A percentile compares a stretch with the other conserved stretches of the same genome.
phyloP scores from a whole-genome alignment of 2,329 filamentous ascomycete genomes.

The Pseudomassariella vexata region DNA sequence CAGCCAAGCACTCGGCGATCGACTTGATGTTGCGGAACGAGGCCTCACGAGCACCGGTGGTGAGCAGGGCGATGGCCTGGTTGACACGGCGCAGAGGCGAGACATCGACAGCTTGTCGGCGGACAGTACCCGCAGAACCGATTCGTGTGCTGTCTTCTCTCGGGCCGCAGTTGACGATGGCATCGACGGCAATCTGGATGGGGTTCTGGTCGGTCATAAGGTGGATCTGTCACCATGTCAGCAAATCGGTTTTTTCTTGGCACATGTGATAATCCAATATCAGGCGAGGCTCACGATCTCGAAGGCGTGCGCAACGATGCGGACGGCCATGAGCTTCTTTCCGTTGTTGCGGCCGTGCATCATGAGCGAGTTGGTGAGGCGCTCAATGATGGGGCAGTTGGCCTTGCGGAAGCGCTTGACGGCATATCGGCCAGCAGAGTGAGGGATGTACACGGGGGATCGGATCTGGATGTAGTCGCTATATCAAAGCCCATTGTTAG shows the following conservation, averaged over 20 bases:
- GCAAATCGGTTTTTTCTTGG: background rate
- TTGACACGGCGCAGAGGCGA: conserved; percentile 99
- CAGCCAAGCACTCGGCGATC: conserved; percentile 97
- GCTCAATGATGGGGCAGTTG: conserved; percentile 99
- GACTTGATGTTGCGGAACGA: conserved; percentile 99
- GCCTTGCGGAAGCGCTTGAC: conserved; percentile 99
- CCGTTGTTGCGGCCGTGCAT: conserved; percentile 99
- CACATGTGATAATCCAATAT: conserved; percentile 9
- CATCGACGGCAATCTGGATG: conserved; percentile 98
- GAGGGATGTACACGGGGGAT: conserved; percentile 96
- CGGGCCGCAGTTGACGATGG: conserved; percentile 99
- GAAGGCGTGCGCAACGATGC: conserved; percentile 97
- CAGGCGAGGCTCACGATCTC: conserved; percentile 77
- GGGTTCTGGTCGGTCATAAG: conserved; percentile 99
- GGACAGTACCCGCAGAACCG: conserved; percentile 98
- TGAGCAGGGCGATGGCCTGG: conserved; percentile 98
- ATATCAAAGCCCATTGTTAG: conserved; percentile 28
- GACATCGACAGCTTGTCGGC: conserved; percentile 99
- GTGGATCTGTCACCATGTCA: conserved; percentile 72
- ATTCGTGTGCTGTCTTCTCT: conserved; percentile 99
- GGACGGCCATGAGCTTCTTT: conserved; percentile 99
- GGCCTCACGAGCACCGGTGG: conserved; percentile 97
- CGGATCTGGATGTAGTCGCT: conserved; percentile 99
- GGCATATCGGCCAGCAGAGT: conserved; percentile 98
- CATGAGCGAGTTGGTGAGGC: conserved; percentile 99